A percentile compares a stretch with the other conserved stretches of the same genome.
Conservation (phyloP, 805 yeast species). For the Helenozyma rhizophorensis region DNA sequence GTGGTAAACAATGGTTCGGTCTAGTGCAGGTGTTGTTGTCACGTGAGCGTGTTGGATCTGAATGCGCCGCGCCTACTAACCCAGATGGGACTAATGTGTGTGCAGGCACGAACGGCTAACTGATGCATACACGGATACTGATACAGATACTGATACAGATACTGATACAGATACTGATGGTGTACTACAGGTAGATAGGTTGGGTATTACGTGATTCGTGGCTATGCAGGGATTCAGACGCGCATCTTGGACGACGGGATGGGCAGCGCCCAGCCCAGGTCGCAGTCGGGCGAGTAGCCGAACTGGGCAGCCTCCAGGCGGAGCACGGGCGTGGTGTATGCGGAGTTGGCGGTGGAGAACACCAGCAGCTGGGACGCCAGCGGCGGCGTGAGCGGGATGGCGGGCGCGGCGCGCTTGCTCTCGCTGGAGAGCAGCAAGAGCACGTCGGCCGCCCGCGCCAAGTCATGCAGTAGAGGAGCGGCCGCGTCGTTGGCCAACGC, state of each 20-base stretch:
- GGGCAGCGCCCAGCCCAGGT: constrained; percentile 16
- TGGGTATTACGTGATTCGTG: not conserved
- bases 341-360: constrained; percentile 22
- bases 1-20: no score
- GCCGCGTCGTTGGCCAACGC: constrained; percentile 9
- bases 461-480: constrained; percentile 8
- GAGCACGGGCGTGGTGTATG: constrained; percentile 15
- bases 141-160: no score
- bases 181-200: no score
- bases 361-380: constrained; percentile 39
- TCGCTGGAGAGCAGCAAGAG: constrained; percentile 9
- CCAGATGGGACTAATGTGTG: no score
- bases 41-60: no score
- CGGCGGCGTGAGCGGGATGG: constrained; percentile 36
- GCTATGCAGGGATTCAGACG: constrained; percentile 1
- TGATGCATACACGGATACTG: no score
- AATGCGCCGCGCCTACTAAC: no score
- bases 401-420: constrained; percentile 2
- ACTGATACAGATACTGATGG: no score
- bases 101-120: no score
- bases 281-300: constrained; percentile 13
- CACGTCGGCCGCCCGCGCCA: constrained; percentile 13
- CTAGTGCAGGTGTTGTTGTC: no score
- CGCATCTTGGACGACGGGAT: constrained; percentile 10
- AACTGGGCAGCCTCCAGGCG: constrained; percentile 9